phyloP scores from a whole-genome alignment of 75 land plant genomes.

The Sequoia sempervirens region DNA sequence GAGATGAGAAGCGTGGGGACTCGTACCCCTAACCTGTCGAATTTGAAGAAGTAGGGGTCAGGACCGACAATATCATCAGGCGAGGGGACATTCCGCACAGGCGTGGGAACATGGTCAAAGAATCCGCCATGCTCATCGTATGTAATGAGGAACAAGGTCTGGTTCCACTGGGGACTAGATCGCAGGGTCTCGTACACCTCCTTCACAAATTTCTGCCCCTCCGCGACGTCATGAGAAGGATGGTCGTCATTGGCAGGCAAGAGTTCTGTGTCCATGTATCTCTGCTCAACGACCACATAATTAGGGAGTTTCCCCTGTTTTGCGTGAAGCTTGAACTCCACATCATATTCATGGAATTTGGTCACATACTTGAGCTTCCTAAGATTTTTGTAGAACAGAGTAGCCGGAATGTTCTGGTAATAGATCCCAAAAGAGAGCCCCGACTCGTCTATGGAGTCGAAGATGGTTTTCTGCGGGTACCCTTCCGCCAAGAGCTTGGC shows the following conservation, averaged over 20 bases:
- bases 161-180: slow-evolving; percentile 87
- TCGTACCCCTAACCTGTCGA: slow-evolving; percentile 80
- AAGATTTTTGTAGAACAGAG: slow-evolving; percentile 66
- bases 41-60: slow-evolving; percentile 57
- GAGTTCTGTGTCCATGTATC: slow-evolving; percentile 48
- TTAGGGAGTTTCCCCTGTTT: slow-evolving; percentile 56
- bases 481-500: slow-evolving; percentile 31
- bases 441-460: slow-evolving; percentile 37
- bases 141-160: slow-evolving; percentile 61
- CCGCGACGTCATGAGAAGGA: slow-evolving; percentile 80
- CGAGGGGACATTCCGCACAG: slow-evolving; percentile 54
- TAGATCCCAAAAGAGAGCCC: slow-evolving; percentile 63
- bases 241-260: slow-evolving; percentile 85
- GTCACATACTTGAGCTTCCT: slow-evolving; percentile 59
- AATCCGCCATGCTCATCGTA: slow-evolving; percentile 95
- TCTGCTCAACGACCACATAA: slow-evolving; percentile 3
- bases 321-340: slow-evolving; percentile 55
- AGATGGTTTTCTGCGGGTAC: slow-evolving; percentile 55
- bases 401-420: slow-evolving; percentile 69
- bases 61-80: slow-evolving; percentile 78
- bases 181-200: slow-evolving; percentile 87
- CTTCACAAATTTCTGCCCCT: slow-evolving; percentile 84
- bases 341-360: slow-evolving; percentile 43
- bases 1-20: slow-evolving; percentile 79
- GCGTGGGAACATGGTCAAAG: slow-evolving; percentile 88